Conservation (phyloP, 2,329 filamentous ascomycete species). For the Diatrype stigma region DNA sequence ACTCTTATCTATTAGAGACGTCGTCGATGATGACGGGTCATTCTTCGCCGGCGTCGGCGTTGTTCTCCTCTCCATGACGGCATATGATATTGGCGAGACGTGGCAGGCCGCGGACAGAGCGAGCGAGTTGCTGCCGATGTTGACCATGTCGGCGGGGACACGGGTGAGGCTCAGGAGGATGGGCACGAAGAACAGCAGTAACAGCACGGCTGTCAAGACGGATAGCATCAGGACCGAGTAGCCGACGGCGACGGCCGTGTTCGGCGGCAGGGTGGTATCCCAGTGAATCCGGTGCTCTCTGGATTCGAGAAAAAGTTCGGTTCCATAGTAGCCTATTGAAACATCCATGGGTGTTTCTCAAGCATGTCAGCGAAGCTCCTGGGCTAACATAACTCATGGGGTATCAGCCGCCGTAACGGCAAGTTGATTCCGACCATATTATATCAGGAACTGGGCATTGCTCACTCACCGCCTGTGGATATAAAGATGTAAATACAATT, state of each 20-base stretch:
- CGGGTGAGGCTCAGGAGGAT: constrained; percentile 9
- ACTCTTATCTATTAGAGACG: background rate
- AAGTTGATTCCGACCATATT: no score
- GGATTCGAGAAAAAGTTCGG: background rate
- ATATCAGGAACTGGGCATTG: no score
- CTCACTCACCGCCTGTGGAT: constrained; percentile 16
- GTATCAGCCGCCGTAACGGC: no score
- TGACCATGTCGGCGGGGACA: constrained; percentile 12
- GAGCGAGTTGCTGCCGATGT: constrained; percentile 19
- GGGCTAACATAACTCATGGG: no score
- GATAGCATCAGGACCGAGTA: constrained; percentile 10
- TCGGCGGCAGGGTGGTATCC: constrained; percentile 10
- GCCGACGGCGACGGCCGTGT: constrained; percentile 9
- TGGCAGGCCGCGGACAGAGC: constrained; percentile 20
- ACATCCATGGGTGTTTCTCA: no score
- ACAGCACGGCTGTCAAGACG: constrained; percentile 6
- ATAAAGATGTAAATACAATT: constrained; percentile 34
- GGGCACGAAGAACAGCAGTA: constrained; percentile 10
- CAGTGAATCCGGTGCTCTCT: background rate
- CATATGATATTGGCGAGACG: constrained; percentile 7
- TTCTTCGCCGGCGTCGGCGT: background rate
- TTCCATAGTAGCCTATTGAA: no score
- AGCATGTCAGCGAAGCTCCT: no score
- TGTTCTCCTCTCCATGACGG: background rate
- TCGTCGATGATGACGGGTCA: constrained; percentile 1